phyloP scores from a whole-genome alignment of 202 grass and related monocot species.

The Elaeis oleifera region DNA sequence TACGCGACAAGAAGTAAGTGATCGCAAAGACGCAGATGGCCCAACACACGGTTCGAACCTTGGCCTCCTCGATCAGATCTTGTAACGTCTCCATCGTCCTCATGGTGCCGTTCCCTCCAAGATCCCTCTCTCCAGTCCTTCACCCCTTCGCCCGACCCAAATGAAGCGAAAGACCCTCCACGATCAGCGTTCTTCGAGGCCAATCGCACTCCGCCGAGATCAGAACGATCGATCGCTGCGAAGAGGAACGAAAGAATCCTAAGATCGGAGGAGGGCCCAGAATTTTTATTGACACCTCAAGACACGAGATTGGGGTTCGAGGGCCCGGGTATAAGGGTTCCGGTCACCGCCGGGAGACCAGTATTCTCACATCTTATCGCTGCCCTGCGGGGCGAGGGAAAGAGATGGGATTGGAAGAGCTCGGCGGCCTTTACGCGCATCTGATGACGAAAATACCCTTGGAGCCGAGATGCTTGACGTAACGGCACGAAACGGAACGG shows the following conservation, averaged over 20 bases:
- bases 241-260: neutral
- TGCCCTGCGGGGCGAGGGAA: no score
- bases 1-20: constrained; percentile 84
- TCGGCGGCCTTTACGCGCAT: no score
- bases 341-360: no score
- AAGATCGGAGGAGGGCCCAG: neutral
- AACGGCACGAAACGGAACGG: no score
- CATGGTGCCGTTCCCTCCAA: neutral
- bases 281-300: no score
- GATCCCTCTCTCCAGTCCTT: neutral
- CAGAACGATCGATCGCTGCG: neutral
- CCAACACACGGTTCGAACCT: constrained; percentile 79
- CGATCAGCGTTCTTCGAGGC: neutral
- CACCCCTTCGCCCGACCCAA: neutral
- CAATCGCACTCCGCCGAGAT: no score
- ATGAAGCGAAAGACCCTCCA: neutral
- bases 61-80: constrained; percentile 96
- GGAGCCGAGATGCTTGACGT: no score
- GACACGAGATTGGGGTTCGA: no score
- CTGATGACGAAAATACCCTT: no score
- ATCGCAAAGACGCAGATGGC: constrained; percentile 80
- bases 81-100: constrained; percentile 68
- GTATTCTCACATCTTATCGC: no score
- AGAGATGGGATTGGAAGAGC: no score
- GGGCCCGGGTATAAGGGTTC: no score